These are phyloP conservation scores for Dentiscutata heterogama DNA, from an alignment of 371 early-diverging fungal genomes.

Conservation along the genomic window DNA sequence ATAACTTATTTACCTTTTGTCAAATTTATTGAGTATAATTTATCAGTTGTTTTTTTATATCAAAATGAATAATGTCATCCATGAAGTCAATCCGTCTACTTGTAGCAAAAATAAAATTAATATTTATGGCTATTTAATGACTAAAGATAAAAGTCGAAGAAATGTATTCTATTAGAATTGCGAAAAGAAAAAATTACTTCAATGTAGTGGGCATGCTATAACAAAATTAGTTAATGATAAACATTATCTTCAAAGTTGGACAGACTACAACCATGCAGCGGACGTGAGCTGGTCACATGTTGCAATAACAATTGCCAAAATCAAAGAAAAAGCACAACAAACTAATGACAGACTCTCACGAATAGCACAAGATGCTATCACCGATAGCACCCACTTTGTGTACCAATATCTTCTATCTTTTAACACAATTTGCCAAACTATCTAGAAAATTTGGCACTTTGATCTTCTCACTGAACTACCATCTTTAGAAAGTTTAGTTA, in stretches of 20 bases:
- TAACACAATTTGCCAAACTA: not conserved
- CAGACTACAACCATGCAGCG: not conserved
- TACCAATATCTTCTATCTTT: not conserved
- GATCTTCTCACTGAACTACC: not conserved
- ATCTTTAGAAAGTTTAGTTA: not conserved
- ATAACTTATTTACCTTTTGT: too few relatives aligned
- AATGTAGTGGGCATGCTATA: not conserved
- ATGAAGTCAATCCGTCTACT: not conserved
- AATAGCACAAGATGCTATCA: not conserved
- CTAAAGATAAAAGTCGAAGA: not conserved
- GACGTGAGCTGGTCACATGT: not conserved
- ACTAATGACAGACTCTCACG: not conserved
- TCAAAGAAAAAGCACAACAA: slow-evolving; percentile 1
- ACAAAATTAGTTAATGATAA: not conserved
- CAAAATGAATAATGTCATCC: too few relatives aligned
- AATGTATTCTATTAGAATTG: not conserved
- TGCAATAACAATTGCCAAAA: not conserved
- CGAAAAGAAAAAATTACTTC: not conserved
- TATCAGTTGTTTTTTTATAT: too few relatives aligned
- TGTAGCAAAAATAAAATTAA: not conserved
- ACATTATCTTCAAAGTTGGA: not conserved
- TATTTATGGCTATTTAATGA: not conserved
- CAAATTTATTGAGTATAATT: too few relatives aligned
- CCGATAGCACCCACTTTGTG: not conserved
- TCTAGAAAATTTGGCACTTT: not conserved